A percentile compares a stretch with the other conserved stretches of the same genome.
Conservation (phyloP, 2,329 filamentous ascomycete genomes). For the Stachybotrys chartarum region DNA sequence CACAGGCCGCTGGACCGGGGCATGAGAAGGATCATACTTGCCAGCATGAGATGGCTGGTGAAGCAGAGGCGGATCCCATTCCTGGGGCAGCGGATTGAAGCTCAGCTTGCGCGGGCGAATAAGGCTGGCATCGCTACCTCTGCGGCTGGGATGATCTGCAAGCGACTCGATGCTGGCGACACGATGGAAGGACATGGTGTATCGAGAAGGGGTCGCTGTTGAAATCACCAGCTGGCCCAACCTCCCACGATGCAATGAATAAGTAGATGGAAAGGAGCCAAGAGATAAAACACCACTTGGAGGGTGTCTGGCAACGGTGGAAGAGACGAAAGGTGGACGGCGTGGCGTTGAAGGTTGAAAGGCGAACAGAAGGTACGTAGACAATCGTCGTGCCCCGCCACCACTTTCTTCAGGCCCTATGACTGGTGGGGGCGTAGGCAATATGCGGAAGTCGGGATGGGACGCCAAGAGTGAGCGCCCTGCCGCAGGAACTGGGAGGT, state of each 20-base stretch:
- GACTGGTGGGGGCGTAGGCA: too few relatives aligned
- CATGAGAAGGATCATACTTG: conserved; percentile 26
- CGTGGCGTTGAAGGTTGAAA: too few relatives aligned
- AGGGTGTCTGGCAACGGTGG: too few relatives aligned
- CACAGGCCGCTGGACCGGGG: conserved; percentile 32
- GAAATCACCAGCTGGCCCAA: not conserved
- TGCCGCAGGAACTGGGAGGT: too few relatives aligned
- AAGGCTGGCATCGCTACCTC: conserved; percentile 37
- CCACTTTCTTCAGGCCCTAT: too few relatives aligned
- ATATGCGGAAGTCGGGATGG: too few relatives aligned
- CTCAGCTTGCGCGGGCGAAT: conserved; percentile 40
- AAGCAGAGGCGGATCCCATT: conserved; percentile 34
- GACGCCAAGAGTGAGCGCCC: too few relatives aligned
- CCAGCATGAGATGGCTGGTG: conserved; percentile 5
- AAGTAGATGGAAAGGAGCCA: too few relatives aligned
- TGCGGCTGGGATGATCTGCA: conserved; percentile 23
- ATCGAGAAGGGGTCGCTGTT: not conserved
- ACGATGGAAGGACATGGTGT: conserved; percentile 43
- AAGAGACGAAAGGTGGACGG: too few relatives aligned
- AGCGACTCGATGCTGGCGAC: conserved; percentile 48
- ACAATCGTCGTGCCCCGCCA: too few relatives aligned
- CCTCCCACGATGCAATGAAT: not conserved
- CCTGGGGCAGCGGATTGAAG: conserved; percentile 48
- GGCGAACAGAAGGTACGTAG: too few relatives aligned
- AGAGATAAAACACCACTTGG: too few relatives aligned